Percentiles rank a stretch among this genome's conserved stretches.
These are phyloP conservation scores for Nothomitra cinnamomea DNA, from an alignment of 2,329 filamentous ascomycete species.

Conservation along the genomic window DNA sequence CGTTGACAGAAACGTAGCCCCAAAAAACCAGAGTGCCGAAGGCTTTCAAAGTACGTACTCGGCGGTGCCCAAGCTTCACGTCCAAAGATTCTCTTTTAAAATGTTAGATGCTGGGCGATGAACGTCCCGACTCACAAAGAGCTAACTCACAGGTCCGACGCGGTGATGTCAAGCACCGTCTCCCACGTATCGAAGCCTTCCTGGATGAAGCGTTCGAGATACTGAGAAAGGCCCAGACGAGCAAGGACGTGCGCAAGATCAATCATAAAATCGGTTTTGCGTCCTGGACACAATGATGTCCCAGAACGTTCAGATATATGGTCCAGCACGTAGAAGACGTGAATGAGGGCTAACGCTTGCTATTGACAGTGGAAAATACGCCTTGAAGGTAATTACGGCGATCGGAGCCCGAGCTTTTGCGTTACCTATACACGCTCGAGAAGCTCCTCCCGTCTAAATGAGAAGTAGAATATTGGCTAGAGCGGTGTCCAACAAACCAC, in stretches of 20 bases:
- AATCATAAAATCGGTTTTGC: conserved; percentile 30
- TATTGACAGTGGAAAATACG: too few relatives aligned
- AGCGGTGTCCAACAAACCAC: too few relatives aligned
- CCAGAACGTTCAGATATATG: background rate
- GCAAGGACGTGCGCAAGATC: conserved; percentile 49
- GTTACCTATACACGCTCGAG: too few relatives aligned
- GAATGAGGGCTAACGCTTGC: too few relatives aligned
- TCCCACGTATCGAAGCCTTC: conserved; percentile 80
- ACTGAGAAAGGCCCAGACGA: conserved; percentile 64
- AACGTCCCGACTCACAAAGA: conserved; percentile 37
- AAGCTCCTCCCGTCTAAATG: too few relatives aligned
- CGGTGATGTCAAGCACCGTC: conserved; percentile 66
- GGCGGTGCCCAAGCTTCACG: conserved; percentile 65
- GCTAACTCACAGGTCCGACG: conserved; percentile 56
- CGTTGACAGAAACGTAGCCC: background rate
- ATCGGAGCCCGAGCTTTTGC: too few relatives aligned
- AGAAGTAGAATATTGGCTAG: too few relatives aligned
- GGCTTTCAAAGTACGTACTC: conserved; percentile 36
- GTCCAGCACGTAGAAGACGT: too few relatives aligned
- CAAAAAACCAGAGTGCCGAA: background rate
- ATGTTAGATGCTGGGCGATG: conserved; percentile 5
- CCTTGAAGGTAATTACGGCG: too few relatives aligned
- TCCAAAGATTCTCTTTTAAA: conserved; percentile 46
- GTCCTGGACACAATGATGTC: background rate
- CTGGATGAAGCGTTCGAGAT: conserved; percentile 53